These are phyloP conservation scores for Inga laurina DNA, from an alignment of 306 rosid species.

Conservation along the genomic window DNA sequence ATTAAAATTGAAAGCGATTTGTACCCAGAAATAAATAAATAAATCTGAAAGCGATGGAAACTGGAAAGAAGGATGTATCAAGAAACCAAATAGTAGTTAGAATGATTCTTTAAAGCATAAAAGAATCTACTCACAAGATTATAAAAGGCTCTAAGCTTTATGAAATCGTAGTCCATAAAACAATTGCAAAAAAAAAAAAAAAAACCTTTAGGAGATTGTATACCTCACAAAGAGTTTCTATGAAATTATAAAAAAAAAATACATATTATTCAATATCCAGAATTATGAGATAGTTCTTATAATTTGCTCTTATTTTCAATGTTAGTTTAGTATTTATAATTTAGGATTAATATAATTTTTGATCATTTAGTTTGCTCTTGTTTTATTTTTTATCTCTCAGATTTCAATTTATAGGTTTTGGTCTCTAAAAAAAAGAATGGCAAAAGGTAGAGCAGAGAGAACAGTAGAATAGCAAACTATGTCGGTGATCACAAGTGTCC, in stretches of 20 bases:
- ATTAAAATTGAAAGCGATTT: background rate
- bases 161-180: background rate
- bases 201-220: background rate
- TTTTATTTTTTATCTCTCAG: too few species aligned
- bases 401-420: too few species aligned
- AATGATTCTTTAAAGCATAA: background rate
- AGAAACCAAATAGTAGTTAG: background rate
- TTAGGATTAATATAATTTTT: too few species aligned
- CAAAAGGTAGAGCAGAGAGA: too few species aligned
- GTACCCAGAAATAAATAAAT: too few species aligned
- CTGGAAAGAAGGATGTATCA: background rate
- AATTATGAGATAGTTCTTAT: background rate
- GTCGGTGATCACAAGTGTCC: too few species aligned
- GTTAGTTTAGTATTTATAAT: too few species aligned
- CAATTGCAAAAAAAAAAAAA: background rate
- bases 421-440: too few species aligned
- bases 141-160: background rate
- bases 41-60: background rate
- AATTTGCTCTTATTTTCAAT: background rate
- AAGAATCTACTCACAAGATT: background rate
- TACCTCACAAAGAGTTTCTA: background rate
- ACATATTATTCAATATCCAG: background rate
- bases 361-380: rapidly evolving
- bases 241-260: too few species aligned
- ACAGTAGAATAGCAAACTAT: too few species aligned